These are phyloP conservation scores for Symmetrospora coprosmae DNA, from an alignment of 768 basidiomycete genomes.

Conservation along the genomic window DNA sequence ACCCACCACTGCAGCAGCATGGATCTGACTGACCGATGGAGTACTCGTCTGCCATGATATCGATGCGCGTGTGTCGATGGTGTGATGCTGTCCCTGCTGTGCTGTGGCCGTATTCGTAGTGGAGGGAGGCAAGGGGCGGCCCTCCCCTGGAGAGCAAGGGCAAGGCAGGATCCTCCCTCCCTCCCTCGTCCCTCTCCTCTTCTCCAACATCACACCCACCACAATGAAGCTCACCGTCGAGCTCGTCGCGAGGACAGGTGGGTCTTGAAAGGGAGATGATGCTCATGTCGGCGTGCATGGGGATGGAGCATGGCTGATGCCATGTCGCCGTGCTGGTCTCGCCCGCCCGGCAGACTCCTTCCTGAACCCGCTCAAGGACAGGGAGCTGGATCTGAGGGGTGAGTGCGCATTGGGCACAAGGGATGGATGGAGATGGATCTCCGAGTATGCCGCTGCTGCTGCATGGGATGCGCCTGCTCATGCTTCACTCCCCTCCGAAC, in stretches of 20 bases:
- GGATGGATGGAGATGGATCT: not conserved
- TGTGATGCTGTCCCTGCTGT: no score
- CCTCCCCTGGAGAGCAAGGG: no score
- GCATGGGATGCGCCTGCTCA: not conserved
- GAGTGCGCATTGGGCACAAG: conserved; percentile 33
- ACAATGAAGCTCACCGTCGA: conserved; percentile 88
- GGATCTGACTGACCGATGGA: no score
- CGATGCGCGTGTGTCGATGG: no score
- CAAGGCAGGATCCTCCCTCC: no score
- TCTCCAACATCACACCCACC: not conserved
- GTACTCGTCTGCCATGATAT: no score
- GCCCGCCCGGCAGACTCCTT: conserved; percentile 43
- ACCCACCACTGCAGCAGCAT: no score
- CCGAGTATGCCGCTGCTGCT: not conserved
- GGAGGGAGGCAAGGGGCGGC: no score
- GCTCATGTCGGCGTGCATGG: not conserved
- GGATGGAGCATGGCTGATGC: no score
- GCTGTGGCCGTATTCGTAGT: no score
- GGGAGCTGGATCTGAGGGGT: conserved; percentile 85
- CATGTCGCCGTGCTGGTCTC: no score
- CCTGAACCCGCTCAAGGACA: conserved; percentile 70
- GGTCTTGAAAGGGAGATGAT: conserved; percentile 24
- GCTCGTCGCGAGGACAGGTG: conserved; percentile 59
- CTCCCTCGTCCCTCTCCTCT: no score
- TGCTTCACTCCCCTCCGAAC: conserved; percentile 21